A percentile compares a stretch with the other conserved stretches of the same genome.
Evolutionary conservation across 257 asterid species (phyloP).

Genomic region (Jasminum sambac): DNA sequence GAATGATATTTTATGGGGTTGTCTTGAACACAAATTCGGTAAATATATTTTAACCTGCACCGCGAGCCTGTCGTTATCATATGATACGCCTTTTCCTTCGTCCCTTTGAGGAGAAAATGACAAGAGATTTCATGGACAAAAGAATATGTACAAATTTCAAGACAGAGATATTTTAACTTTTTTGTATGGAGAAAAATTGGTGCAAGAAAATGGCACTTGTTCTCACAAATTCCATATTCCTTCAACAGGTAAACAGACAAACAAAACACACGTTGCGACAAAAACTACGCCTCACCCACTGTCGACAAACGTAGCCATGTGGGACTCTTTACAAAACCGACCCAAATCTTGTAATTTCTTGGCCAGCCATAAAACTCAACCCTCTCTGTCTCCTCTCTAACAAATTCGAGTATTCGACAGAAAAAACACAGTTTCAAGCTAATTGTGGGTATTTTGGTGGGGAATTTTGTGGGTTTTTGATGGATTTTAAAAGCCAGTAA

Average conservation of each 20-base stretch:
- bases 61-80: slow-evolving; percentile 5
- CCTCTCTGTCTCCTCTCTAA: neutral
- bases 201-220: slow-evolving; percentile 47
- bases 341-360: slow-evolving; percentile 21
- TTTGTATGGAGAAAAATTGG: slow-evolving; percentile 15
- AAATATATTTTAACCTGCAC: no score
- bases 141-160: slow-evolving; percentile 43
- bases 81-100: slow-evolving; percentile 10
- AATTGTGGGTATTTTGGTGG: neutral
- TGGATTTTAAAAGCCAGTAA: slow-evolving; percentile 21
- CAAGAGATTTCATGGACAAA: slow-evolving; percentile 34
- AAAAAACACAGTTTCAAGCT: slow-evolving; percentile 4
- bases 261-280: slow-evolving; percentile 31
- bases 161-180: slow-evolving; percentile 16
- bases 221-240: slow-evolving; percentile 82
- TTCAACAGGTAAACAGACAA: slow-evolving; percentile 45
- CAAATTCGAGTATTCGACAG: neutral
- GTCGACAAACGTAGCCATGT: slow-evolving; percentile 56
- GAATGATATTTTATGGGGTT: no score
- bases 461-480: slow-evolving; percentile 15
- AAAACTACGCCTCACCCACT: slow-evolving; percentile 41
- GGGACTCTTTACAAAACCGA: slow-evolving; percentile 22
- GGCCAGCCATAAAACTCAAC: slow-evolving; percentile 24
- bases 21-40: neutral
- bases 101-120: slow-evolving; percentile 34